phyloP scores from a whole-genome alignment of 73 alveolate species.

The Tetrahymena elliotti region DNA sequence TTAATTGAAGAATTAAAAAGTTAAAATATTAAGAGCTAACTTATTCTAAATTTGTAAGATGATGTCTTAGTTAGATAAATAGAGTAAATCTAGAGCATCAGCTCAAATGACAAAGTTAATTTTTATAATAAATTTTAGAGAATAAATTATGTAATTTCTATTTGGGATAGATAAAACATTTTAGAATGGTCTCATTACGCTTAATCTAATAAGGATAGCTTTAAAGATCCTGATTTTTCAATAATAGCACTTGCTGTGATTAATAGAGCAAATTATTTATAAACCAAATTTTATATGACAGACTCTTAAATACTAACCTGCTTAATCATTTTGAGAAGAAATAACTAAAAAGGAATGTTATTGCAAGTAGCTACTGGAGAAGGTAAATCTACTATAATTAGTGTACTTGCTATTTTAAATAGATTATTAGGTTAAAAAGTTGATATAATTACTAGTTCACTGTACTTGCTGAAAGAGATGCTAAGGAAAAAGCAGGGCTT shows the following conservation, averaged over 20 bases:
- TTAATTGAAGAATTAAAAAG: background rate
- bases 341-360: slow-evolving; percentile 37
- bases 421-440: slow-evolving; percentile 49
- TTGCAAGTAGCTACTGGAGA: slow-evolving; percentile 70
- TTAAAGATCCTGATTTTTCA: background rate
- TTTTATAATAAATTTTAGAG: background rate
- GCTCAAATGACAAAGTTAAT: background rate
- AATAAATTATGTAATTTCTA: background rate
- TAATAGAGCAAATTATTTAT: background rate
- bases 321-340: background rate
- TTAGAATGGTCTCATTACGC: background rate
- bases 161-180: background rate
- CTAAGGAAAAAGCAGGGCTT: slow-evolving; percentile 19
- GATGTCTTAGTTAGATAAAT: background rate
- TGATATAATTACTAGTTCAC: slow-evolving; percentile 70
- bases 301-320: background rate
- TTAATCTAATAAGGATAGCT: background rate
- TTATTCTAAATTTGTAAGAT: background rate
- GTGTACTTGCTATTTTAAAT: slow-evolving; percentile 49
- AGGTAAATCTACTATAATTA: slow-evolving; percentile 66
- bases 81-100: background rate
- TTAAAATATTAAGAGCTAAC: background rate
- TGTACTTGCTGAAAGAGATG: slow-evolving; percentile 69
- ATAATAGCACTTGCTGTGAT: background rate
- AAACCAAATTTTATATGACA: background rate